Evolutionary conservation across 768 basidiomycete species (phyloP).

Genomic region (Zangia roseola): DNA sequence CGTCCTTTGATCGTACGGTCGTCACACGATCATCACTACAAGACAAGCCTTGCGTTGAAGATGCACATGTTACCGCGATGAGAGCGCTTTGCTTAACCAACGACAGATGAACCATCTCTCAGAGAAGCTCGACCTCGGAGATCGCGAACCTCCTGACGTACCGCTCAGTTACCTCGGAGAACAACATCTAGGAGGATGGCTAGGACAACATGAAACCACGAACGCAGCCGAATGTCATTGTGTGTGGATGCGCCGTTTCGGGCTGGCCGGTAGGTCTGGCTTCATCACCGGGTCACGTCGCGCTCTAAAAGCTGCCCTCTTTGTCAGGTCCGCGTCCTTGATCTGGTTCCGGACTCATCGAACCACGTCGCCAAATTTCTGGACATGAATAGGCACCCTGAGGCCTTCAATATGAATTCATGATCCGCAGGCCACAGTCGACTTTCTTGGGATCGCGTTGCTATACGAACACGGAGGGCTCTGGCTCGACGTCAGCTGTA

Average conservation of each 20-base stretch:
- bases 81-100: too few relatives aligned
- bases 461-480: slow-evolving; percentile 2
- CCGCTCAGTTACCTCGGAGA: background rate
- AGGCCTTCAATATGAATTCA: background rate
- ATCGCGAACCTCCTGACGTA: background rate
- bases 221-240: background rate
- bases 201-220: slow-evolving; percentile 1
- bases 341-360: background rate
- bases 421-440: background rate
- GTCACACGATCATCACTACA: too few relatives aligned
- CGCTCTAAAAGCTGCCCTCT: background rate
- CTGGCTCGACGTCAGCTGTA: slow-evolving; percentile 6
- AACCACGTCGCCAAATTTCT: slow-evolving; percentile 3
- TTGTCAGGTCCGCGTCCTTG: background rate
- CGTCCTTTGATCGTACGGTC: too few relatives aligned
- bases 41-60: too few relatives aligned
- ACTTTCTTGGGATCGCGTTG: slow-evolving; percentile 1
- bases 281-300: background rate
- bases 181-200: slow-evolving; percentile 1
- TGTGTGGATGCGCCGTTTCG: slow-evolving; percentile 2
- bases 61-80: too few relatives aligned
- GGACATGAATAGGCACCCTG: background rate
- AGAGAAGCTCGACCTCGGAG: background rate
- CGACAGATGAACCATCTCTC: too few relatives aligned
- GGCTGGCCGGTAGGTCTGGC: slow-evolving; percentile 1